phyloP scores from a whole-genome alignment of 2,329 filamentous ascomycete species.

The Cercospora janseana region DNA sequence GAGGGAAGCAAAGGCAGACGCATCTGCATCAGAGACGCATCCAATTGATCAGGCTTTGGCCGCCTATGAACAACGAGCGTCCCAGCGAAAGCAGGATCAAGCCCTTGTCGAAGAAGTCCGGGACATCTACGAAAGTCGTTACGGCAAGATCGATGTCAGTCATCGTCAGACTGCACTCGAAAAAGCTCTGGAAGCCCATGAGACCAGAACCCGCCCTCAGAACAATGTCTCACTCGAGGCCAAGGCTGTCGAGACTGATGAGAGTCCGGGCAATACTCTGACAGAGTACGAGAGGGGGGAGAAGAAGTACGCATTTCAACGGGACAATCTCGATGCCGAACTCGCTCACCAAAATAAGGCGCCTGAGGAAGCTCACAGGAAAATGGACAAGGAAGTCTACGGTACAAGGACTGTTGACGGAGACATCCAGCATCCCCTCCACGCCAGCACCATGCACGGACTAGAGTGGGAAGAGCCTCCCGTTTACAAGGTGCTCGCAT shows the following conservation, averaged over 20 bases:
- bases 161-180: conserved; percentile 28
- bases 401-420: conserved; percentile 17
- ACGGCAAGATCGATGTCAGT: conserved; percentile 40
- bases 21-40: neutral
- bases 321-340: conserved; percentile 28
- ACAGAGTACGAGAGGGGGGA: conserved; percentile 29
- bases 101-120: conserved; percentile 41
- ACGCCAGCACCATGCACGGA: neutral
- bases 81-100: conserved; percentile 34
- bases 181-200: conserved; percentile 7
- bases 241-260: conserved; percentile 27
- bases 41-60: conserved; percentile 13
- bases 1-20: neutral
- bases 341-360: conserved; percentile 27
- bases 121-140: conserved; percentile 45
- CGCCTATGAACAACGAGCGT: conserved; percentile 22
- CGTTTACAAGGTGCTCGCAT: conserved; percentile 66
- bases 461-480: conserved; percentile 36
- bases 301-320: conserved; percentile 23
- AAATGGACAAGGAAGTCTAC: conserved; percentile 22
- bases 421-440: conserved; percentile 12
- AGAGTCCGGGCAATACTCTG: conserved; percentile 29
- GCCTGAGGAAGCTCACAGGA: conserved; percentile 22
- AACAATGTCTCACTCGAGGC: neutral
- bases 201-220: neutral